Percentiles rank a stretch among this genome's conserved stretches.
These are phyloP conservation scores for Colletotrichum brevisporum DNA, from an alignment of 2,329 filamentous ascomycete genomes.

Conservation along the genomic window DNA sequence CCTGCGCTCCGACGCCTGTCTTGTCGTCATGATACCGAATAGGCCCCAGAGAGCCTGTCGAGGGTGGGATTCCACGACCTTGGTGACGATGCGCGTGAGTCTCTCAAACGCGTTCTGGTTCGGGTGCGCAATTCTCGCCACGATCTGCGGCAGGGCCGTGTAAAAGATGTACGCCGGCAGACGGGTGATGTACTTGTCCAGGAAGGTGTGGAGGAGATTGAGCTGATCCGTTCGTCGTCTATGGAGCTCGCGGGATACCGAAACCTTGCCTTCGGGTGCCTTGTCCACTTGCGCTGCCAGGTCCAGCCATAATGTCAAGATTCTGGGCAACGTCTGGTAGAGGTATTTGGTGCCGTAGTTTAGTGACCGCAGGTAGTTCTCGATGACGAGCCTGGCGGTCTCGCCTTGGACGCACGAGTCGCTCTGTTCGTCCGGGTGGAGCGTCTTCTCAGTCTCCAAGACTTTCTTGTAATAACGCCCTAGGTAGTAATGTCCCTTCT, in stretches of 20 bases:
- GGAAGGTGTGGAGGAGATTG: constrained; percentile 77
- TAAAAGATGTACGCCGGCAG: constrained; percentile 86
- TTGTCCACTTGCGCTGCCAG: constrained; percentile 83
- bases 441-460: constrained; percentile 86
- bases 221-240: constrained; percentile 75
- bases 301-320: constrained; percentile 95
- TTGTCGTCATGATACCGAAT: constrained; percentile 87
- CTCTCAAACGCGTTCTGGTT: constrained; percentile 83
- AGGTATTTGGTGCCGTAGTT: constrained; percentile 94
- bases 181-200: constrained; percentile 83
- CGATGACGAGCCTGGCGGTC: constrained; percentile 88
- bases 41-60: constrained; percentile 94
- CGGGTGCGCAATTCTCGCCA: constrained; percentile 94
- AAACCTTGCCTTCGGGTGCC: constrained; percentile 68
- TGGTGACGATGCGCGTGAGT: constrained; percentile 84
- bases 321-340: constrained; percentile 91
- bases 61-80: constrained; percentile 89
- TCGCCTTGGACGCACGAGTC: constrained; percentile 86
- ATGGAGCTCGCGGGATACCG: constrained; percentile 65
- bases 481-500: constrained; percentile 97
- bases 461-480: constrained; percentile 98
- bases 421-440: constrained; percentile 82
- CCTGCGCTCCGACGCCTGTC: constrained; percentile 76
- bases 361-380: constrained; percentile 91
- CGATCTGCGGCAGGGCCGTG: constrained; percentile 88